Conservation (phyloP, 1,139 yeast species). For the Blastobotrys malaysiensis region DNA sequence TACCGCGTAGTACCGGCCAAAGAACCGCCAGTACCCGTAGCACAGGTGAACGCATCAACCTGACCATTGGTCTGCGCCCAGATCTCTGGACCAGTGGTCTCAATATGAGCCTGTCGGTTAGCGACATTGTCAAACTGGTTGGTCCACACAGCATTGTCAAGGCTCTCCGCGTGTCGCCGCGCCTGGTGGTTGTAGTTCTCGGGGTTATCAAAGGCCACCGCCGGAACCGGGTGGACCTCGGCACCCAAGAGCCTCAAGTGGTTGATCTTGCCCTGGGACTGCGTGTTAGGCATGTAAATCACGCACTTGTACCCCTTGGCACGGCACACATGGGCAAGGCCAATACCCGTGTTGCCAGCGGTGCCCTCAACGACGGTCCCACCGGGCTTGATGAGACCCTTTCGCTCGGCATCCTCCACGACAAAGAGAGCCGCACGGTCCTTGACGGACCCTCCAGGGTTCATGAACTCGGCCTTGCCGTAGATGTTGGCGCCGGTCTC, state of each 20-base stretch:
- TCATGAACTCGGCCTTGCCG: constrained; percentile 88
- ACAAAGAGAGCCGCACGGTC: constrained; percentile 84
- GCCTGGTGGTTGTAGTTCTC: constrained; percentile 83
- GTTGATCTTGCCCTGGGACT: constrained; percentile 70
- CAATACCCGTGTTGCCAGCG: constrained; percentile 85
- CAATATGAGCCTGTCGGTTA: constrained; percentile 84
- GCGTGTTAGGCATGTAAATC: constrained; percentile 87
- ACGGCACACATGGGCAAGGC: constrained; percentile 81
- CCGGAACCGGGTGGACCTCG: constrained; percentile 87
- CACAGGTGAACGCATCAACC: constrained; percentile 79
- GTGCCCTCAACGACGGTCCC: constrained; percentile 70
- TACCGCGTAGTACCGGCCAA: constrained; percentile 78
- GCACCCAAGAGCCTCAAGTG: constrained; percentile 72
- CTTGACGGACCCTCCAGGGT: constrained; percentile 92
- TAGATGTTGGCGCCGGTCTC: constrained; percentile 69
- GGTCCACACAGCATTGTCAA: constrained; percentile 84
- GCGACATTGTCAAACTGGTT: constrained; percentile 84
- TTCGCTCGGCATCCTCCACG: constrained; percentile 70
- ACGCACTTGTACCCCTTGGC: constrained; percentile 79
- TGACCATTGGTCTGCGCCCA: constrained; percentile 83
- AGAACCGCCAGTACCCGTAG: constrained; percentile 91
- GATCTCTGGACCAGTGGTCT: constrained; percentile 90
- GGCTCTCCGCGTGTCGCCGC: constrained; percentile 66
- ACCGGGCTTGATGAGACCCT: constrained; percentile 62
- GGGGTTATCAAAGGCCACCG: constrained; percentile 74